These are phyloP conservation scores for Torulaspora franciscae DNA, from an alignment of 805 yeast species.

Conservation along the genomic window DNA sequence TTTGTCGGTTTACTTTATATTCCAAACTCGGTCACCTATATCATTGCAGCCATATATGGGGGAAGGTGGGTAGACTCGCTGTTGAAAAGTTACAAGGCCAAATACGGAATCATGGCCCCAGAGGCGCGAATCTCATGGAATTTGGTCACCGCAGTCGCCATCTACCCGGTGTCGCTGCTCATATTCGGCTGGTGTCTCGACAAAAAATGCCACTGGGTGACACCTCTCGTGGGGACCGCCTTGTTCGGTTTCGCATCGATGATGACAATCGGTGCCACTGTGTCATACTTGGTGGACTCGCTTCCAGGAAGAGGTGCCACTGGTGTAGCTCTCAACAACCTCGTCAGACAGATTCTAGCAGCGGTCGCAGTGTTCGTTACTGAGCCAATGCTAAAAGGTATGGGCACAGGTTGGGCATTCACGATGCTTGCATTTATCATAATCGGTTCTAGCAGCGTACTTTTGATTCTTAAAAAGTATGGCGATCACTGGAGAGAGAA, in stretches of 20 bases:
- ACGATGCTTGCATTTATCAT: slow-evolving; percentile 61
- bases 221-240: slow-evolving; percentile 78
- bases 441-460: slow-evolving; percentile 39
- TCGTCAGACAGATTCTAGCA: slow-evolving; percentile 67
- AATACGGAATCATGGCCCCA: slow-evolving; percentile 64
- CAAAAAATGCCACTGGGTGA: slow-evolving; percentile 63
- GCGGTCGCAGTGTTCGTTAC: slow-evolving; percentile 71
- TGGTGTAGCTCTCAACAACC: slow-evolving; percentile 78
- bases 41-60: slow-evolving; percentile 71
- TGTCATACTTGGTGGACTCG: slow-evolving; percentile 77
- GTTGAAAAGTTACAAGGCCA: slow-evolving; percentile 47
- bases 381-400: slow-evolving; percentile 61
- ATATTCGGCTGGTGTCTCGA: slow-evolving; percentile 82
- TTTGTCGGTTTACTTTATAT: slow-evolving; percentile 72
- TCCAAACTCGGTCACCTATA: slow-evolving; percentile 76
- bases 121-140: slow-evolving; percentile 78
- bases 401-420: slow-evolving; percentile 68
- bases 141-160: slow-evolving; percentile 56
- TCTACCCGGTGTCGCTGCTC: slow-evolving; percentile 60
- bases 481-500: slow-evolving; percentile 63
- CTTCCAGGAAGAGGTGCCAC: slow-evolving; percentile 87
- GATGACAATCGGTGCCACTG: slow-evolving; percentile 76
- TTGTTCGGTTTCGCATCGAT: slow-evolving; percentile 77
- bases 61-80: slow-evolving; percentile 74
- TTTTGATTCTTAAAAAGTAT: slow-evolving; percentile 46